Conservation (phyloP, 176 grass and related monocot genomes). For the Triticum urartu region DNA sequence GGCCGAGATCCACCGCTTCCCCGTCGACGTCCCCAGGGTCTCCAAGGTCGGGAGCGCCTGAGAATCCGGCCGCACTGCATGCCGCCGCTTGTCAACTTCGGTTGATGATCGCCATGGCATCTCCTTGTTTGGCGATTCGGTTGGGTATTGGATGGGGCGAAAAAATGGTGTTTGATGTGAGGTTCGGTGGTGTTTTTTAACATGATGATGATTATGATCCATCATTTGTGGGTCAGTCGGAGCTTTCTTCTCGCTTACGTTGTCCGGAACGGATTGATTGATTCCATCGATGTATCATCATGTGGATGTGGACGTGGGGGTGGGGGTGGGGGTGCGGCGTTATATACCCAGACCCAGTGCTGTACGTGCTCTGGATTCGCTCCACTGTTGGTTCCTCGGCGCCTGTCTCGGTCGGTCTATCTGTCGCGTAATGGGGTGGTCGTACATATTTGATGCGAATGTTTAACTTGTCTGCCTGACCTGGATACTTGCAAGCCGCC, state of each 20-base stretch:
- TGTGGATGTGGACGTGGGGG: not conserved
- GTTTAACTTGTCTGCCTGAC: not conserved
- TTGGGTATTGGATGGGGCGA: too few relatives aligned
- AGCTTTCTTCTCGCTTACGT: not conserved
- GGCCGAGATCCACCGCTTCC: slow-evolving; percentile 85
- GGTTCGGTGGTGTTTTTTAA: not conserved
- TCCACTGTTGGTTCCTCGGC: not conserved
- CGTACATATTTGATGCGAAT: not conserved
- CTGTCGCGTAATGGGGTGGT: not conserved
- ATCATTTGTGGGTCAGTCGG: not conserved
- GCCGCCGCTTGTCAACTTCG: not conserved
- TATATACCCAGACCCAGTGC: not conserved
- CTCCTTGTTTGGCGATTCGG: not conserved
- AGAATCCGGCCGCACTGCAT: too few relatives aligned
- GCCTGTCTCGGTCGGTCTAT: not conserved
- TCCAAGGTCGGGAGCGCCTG: slow-evolving; percentile 43
- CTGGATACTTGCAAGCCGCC: not conserved
- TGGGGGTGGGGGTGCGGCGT: not conserved
- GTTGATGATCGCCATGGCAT: not conserved
- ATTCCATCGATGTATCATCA: not conserved
- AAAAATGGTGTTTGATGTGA: not conserved
- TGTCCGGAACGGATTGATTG: not conserved
- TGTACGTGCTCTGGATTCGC: too few relatives aligned
- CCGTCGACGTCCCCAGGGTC: slow-evolving; percentile 74
- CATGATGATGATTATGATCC: slow-evolving; percentile 16